A percentile compares a stretch with the other conserved stretches of the same genome.
Conservation (phyloP, 1,284 basidiomycete species). For the Naganishia liquefaciens region DNA sequence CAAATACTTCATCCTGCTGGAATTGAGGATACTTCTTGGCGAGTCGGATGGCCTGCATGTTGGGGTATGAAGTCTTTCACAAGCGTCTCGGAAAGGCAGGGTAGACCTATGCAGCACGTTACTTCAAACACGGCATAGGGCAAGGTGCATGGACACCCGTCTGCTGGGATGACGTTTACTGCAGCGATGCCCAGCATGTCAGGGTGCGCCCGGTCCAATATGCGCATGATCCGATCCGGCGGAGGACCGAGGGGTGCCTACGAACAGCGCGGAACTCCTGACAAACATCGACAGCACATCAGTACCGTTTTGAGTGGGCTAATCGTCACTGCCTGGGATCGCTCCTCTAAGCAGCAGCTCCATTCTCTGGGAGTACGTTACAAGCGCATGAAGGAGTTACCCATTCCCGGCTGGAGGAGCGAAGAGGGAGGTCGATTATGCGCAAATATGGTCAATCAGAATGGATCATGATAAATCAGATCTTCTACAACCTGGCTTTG, state of each 20-base stretch:
- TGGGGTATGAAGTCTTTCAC: constrained; percentile 10
- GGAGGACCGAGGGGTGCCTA: background rate
- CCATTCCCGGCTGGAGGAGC: too few species aligned
- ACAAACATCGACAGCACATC: too few species aligned
- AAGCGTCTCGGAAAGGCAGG: background rate
- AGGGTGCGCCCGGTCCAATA: background rate
- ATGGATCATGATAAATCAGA: too few species aligned
- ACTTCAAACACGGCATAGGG: background rate
- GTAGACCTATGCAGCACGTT: background rate
- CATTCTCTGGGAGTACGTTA: too few species aligned
- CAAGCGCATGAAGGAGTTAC: too few species aligned
- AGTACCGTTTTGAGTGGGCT: too few species aligned
- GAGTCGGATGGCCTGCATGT: constrained; percentile 61
- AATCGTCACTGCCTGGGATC: too few species aligned
- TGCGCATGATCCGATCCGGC: background rate
- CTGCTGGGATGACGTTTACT: constrained; percentile 24
- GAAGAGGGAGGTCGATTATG: too few species aligned
- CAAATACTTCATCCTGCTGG: constrained; percentile 86
- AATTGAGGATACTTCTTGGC: constrained; percentile 94
- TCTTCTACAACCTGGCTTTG: constrained; percentile 7
- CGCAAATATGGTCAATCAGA: too few species aligned
- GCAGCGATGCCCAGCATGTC: background rate
- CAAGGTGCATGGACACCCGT: background rate
- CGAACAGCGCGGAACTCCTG: background rate
- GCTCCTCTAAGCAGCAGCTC: too few species aligned